Percentiles rank a stretch among this genome's conserved stretches.
phyloP scores from a whole-genome alignment of 306 rosid genomes.

The Quercus glauca region DNA sequence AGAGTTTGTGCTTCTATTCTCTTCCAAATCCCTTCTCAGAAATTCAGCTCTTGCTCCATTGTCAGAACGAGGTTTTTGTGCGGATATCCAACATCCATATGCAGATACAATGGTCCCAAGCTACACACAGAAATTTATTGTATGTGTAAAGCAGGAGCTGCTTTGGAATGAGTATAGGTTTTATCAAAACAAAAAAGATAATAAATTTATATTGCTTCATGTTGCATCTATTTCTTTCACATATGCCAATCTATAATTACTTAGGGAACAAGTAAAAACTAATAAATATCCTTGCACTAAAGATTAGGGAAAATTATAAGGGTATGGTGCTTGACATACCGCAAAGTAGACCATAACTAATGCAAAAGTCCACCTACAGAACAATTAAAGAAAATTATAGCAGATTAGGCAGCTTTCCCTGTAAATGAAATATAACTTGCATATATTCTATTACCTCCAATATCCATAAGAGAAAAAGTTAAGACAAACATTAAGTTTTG shows the following conservation, averaged over 20 bases:
- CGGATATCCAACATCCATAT: slow-evolving; percentile 57
- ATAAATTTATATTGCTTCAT: not conserved
- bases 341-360: slow-evolving; percentile 68
- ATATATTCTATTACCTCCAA: not conserved
- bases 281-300: not conserved
- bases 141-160: slow-evolving; percentile 5
- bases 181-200: not conserved
- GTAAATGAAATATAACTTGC: not conserved
- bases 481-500: not conserved
- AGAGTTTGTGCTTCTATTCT: slow-evolving; percentile 10
- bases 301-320: not conserved
- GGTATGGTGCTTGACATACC: slow-evolving; percentile 39
- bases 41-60: slow-evolving; percentile 30
- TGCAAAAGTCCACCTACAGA: slow-evolving; percentile 83
- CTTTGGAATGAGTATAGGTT: not conserved
- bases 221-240: not conserved
- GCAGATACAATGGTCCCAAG: slow-evolving; percentile 70
- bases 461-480: not conserved
- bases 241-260: not conserved
- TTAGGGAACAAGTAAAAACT: not conserved
- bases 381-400: not conserved
- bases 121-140: slow-evolving; percentile 30
- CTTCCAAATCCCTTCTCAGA: slow-evolving; percentile 42
- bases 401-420: slow-evolving; percentile 6
- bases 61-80: slow-evolving; percentile 27